Conservation (phyloP, 176 grass and related monocot species). For the Typha latifolia region DNA sequence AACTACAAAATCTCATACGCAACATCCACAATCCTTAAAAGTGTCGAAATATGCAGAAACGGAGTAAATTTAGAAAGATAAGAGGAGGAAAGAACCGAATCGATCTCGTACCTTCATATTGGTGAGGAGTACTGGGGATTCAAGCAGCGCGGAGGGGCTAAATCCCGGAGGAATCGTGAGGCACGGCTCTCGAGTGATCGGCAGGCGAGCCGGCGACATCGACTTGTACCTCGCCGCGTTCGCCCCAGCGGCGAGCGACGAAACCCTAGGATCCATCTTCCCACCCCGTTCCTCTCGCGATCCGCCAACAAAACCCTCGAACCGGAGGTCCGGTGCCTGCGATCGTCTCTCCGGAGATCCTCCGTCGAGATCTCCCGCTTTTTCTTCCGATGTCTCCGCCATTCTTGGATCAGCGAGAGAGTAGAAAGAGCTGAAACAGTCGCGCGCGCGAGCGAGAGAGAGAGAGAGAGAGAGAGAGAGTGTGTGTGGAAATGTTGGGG, state of each 20-base stretch:
- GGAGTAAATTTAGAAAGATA: neutral
- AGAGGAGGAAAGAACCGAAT: neutral
- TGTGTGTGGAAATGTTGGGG: slow-evolving; percentile 28
- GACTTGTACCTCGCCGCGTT: slow-evolving; percentile 81
- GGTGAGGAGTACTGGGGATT: slow-evolving; percentile 85
- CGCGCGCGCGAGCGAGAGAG: neutral
- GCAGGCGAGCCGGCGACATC: slow-evolving; percentile 81
- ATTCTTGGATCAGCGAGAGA: slow-evolving; percentile 7
- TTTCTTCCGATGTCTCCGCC: neutral
- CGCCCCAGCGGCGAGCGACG: neutral
- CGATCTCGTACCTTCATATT: slow-evolving; percentile 61
- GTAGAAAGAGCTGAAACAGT: neutral
- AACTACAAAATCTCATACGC: neutral
- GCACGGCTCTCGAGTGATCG: slow-evolving; percentile 73
- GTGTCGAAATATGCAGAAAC: neutral
- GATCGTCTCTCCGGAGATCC: neutral
- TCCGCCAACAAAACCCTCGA: slow-evolving; percentile 15
- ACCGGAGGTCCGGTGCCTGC: neutral
- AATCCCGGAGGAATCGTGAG: slow-evolving; percentile 80
- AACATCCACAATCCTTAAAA: neutral
- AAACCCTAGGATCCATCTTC: neutral
- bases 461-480: neutral
- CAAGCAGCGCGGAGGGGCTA: slow-evolving; percentile 72
- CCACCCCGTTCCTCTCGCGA: slow-evolving; percentile 14
- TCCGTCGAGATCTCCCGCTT: neutral